Evolutionary conservation across 2,329 filamentous ascomycete species (phyloP), one percentile per base, ranked within the genome.

Genomic region (Knoxdaviesia capensis): DNA sequence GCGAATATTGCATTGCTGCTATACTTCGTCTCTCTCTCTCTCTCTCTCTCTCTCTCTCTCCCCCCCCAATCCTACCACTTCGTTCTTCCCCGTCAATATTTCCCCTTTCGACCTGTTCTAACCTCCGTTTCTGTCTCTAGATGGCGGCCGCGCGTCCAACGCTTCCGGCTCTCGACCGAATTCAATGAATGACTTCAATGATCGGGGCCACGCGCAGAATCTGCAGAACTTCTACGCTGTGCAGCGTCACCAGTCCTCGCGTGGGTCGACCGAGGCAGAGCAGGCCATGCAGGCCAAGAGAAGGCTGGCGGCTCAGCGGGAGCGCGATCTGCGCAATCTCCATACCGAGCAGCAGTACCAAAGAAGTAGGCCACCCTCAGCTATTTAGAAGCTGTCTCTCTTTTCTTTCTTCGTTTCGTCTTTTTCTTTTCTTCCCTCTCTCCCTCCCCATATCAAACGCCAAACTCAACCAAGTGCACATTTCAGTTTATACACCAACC

Each of bases 271-370:
- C 69, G 90, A 96, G 68, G 84, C 86, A 61, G 90, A 96, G 67
- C 87, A 94, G 67, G 85, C 94, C 77, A 84, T 94, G 72, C 90
- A 96, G 76, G 87, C 86, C 55, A 96, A 96, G 74, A 85, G 90
- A 68, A 82, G 88, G 70, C 92, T 96, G 84, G 90, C 90, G 56
- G 90, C 90, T 61, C 90, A 96, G 68, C 84, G 90, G 64, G 90
- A 98, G 71, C 83, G 88, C 64, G 90, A 98, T 69, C 79, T 98
- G 63, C 85, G 90, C 64, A 98, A 96, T 66, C 94, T 96, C 67
- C 90, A 98, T 68, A 92, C 94, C 67, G 90, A 98, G 75, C 90
- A 98, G 75, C 90, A 98, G 77, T 96, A 93, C 68, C 93, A 96
- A 71, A 80, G 88, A 84, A 94, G 90, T 96, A 84, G 77, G 81